These are phyloP conservation scores for Nectriaceae sp. DNA, from an alignment of 2,329 filamentous ascomycete genomes.

Conservation along the genomic window DNA sequence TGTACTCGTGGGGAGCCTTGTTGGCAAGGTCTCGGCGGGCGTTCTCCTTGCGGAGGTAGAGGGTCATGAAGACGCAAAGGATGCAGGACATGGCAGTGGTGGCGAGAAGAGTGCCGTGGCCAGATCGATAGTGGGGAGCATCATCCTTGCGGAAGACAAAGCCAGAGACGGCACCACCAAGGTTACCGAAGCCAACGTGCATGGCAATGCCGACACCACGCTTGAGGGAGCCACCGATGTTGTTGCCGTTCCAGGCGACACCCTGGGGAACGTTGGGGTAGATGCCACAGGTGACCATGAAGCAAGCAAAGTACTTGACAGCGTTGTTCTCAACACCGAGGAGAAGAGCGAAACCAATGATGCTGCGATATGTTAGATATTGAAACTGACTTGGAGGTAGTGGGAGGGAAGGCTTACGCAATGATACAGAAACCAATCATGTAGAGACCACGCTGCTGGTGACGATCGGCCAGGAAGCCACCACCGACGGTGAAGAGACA, in stretches of 20 bases:
- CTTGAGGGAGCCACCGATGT: conserved; percentile 57
- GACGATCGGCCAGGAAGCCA: conserved; percentile 46
- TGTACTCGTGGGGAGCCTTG: conserved; percentile 52
- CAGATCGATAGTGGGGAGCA: conserved; percentile 56
- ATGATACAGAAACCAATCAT: conserved; percentile 39
- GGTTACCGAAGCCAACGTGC: conserved; percentile 50
- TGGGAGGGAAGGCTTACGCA: conserved; percentile 29
- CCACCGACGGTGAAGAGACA: conserved; percentile 37
- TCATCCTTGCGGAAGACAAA: conserved; percentile 42
- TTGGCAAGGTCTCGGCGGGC: conserved; percentile 50
- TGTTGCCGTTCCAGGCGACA: conserved; percentile 61
- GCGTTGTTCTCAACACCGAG: conserved; percentile 35
- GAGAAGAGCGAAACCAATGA: conserved; percentile 36
- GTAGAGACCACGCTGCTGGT: conserved; percentile 39
- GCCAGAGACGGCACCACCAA: conserved; percentile 37
- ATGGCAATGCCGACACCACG: conserved; percentile 57
- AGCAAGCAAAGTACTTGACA: conserved; percentile 51
- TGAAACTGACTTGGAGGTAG: not conserved
- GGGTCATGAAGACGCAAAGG: conserved; percentile 56
- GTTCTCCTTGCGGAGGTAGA: conserved; percentile 60
- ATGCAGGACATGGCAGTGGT: conserved; percentile 55
- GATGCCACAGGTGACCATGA: conserved; percentile 40
- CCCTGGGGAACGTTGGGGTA: conserved; percentile 59
- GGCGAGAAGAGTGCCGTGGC: conserved; percentile 59
- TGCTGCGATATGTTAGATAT: conserved; percentile 26